phyloP scores from a whole-genome alignment of 2,329 filamentous ascomycete genomes.

The Sporothrix curviconia region DNA sequence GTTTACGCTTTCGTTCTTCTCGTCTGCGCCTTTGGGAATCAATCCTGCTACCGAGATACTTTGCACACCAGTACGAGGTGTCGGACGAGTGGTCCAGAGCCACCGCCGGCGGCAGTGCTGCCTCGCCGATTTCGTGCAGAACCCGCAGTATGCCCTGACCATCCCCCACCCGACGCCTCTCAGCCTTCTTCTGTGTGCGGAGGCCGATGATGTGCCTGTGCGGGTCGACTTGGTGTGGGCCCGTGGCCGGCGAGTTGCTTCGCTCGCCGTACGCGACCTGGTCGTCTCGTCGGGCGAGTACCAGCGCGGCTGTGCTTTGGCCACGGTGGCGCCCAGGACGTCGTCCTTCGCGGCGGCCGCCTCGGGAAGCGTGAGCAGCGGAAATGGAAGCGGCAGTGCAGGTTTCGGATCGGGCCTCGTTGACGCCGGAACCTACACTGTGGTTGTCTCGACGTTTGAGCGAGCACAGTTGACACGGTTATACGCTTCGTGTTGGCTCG shows the following conservation, averaged over 20 bases:
- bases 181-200: conserved; percentile 66
- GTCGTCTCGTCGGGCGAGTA: conserved; percentile 84
- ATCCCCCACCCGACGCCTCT: conserved; percentile 54
- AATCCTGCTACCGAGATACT: conserved; percentile 56
- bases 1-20: conserved; percentile 85
- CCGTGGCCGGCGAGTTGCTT: conserved; percentile 55
- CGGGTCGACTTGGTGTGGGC: conserved; percentile 83
- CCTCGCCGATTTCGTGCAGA: conserved; percentile 68
- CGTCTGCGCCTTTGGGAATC: conserved; percentile 53
- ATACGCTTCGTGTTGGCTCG: conserved; percentile 64
- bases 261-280: conserved; percentile 68
- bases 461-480: conserved; percentile 67
- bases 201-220: conserved; percentile 60
- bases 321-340: conserved; percentile 40
- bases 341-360: background rate
- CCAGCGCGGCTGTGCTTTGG: conserved; percentile 68
- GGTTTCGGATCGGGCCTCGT: conserved; percentile 34
- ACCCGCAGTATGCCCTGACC: conserved; percentile 75
- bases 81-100: conserved; percentile 66
- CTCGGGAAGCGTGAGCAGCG: conserved; percentile 3
- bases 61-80: conserved; percentile 49
- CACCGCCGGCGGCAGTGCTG: conserved; percentile 78
- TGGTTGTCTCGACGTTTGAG: conserved; percentile 88
- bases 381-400: conserved; percentile 14
- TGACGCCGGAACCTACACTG: conserved; percentile 70